phyloP scores from a whole-genome alignment of 192 early-diverging fungal genomes.

The Linnemannia hyalina region DNA sequence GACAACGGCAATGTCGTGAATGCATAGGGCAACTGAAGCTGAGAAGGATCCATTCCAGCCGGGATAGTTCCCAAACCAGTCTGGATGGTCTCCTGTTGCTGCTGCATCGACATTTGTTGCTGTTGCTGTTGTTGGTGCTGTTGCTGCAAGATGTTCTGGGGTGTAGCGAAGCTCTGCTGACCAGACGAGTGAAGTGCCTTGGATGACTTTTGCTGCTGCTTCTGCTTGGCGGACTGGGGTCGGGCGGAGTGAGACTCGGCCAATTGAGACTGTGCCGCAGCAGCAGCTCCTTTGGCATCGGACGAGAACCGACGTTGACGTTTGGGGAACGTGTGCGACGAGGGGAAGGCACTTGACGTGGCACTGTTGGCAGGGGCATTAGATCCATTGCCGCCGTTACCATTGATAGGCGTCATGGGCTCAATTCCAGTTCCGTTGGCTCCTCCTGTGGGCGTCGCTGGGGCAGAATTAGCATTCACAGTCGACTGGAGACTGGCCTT shows the following conservation, averaged over 20 bases:
- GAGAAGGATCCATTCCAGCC: conserved; percentile 41
- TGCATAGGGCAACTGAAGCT: conserved; percentile 50
- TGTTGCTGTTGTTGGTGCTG: conserved; percentile 32
- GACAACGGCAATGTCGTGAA: conserved; percentile 48
- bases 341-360: conserved; percentile 17
- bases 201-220: conserved; percentile 41
- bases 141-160: conserved; percentile 47
- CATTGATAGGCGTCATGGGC: conserved; percentile 9
- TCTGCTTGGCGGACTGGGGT: conserved; percentile 42
- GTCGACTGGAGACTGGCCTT: conserved; percentile 8
- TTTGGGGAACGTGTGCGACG: conserved; percentile 50
- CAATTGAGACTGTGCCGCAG: conserved; percentile 32
- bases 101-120: conserved; percentile 36
- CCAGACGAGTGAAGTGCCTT: not conserved
- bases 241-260: conserved; percentile 26
- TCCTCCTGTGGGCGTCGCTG: conserved; percentile 44
- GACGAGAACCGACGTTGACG: conserved; percentile 57
- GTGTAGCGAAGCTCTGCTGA: conserved; percentile 27
- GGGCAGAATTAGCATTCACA: conserved; percentile 23
- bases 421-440: not conserved
- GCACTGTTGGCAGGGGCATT: not conserved
- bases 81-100: conserved; percentile 36
- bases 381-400: conserved; percentile 1
- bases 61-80: conserved; percentile 27
- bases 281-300: conserved; percentile 47